Base-by-base conservation (phyloP, 2,329 filamentous ascomycete species). In the Diaporthe citriasiana region DNA sequence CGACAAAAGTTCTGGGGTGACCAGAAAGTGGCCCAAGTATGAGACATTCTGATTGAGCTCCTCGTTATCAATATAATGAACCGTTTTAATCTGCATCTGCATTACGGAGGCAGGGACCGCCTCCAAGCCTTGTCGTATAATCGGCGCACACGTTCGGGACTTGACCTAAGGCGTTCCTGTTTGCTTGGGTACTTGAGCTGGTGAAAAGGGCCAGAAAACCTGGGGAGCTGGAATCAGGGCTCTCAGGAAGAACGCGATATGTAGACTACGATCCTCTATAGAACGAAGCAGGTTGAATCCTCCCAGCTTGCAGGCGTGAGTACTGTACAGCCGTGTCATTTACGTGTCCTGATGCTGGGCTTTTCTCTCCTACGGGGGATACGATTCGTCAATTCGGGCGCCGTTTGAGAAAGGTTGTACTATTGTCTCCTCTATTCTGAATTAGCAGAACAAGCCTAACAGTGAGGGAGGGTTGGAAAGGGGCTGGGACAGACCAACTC, bases 11-110 rank as follows among this genome's bases (percentile, higher is more conserved):
- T 60, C 42, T 63, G 38, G 22, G 12, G 45, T 53, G 47, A 10
- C 51, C 17, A 17, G 47, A 73, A 73, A 60, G 57, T 45, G 40
- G 42, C 51, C 68, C 40, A 63, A 53, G 40, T 33, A 33, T 4
- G 57, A 68, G 59, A 63, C 33, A 56, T 53, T 75, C 59, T 68
- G 35, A 55, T 75, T 75, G 69, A 70, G 72, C 68, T 65, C 30
- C 71, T 57, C 53, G 71, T 42, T 72, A 63, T 65, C 68, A 40
- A 70, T 15, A 22, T 55, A 72, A 75, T 40, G 69, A 69, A 57
- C 30, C 59, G 9, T 75, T 75, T 68, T 75, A 75, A 75, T 75
- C 56, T 74, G 74, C 74, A 75, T 75, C 38, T 71, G 74, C 74
- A 75, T 73, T 50, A 35, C 50, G 47, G 66, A 53, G 56, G 60